Evolutionary conservation across 2,329 filamentous ascomycete genomes (phyloP), one percentile per base, ranked within the genome.

Genomic region (Alternaria alternata): DNA sequence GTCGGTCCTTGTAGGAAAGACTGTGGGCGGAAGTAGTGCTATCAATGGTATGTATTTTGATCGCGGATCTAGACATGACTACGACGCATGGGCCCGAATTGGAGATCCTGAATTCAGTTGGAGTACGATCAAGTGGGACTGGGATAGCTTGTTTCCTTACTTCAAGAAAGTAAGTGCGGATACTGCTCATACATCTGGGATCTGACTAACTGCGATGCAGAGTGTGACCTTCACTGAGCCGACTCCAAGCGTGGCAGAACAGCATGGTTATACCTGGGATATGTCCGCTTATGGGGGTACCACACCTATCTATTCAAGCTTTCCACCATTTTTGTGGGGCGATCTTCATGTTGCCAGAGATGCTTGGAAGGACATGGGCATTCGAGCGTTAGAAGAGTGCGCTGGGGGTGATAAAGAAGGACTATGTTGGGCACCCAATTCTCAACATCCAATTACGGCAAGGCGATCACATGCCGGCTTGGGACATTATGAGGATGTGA

Each of bases 61-160:
- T 16, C 59, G 59, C 4, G 51, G 60, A 16, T 51, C 54, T 9
- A 51, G 30, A 28, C 20, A 43, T 26, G 63, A 66, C 20, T 59
- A 58, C 16, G 58, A 64, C 24, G 53, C 57, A 22, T 67, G 65
- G 65, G 56, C 48, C 12, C 30, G 59, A 18, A 41, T 61, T 11
- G 55, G 61, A 6, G 53, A 54, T 32, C 58, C 53, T 26, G 47
- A 57, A 2, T 51, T 39, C n/a, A 38, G 48, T 12, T 20, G 14
- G 12, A 26, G 47, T 38, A 52, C 51, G 14, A 36, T 30, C 9
- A 57, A 36, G 16, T 68, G 66, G 66, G 41, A 63, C 5, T 68
- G 66, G 64, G 44, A 65, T 12, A 46, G 48, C n/a, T 18, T 68
- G 20, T 59, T 63, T 30, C 64, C 59, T 6, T 68, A 66, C 41